Evolutionary conservation across 768 basidiomycete species (phyloP), one percentile per base, ranked within the genome.

Genomic region (Leccinum longicurvipes): DNA sequence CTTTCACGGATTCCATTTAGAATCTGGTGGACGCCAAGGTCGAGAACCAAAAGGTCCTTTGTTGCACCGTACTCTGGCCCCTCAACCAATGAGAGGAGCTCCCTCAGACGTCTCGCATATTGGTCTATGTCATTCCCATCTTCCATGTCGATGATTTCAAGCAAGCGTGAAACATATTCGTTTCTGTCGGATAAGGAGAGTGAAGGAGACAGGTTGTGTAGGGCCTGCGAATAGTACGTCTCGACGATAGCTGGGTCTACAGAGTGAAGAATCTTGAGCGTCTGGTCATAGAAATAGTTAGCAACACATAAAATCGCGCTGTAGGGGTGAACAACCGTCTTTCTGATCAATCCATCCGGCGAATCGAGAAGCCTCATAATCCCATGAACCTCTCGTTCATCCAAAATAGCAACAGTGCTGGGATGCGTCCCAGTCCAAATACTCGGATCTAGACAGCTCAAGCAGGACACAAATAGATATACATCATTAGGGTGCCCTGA

Each of bases 351-450:
- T 9, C 66, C 58, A 66, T 93, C 91, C 1, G 76, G 69, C 3
- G 81, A 83, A 56, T 85, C 79, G 25, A 93, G 72, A 15, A 87
- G 70, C 56, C 77, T 79, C 83, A 93, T 87, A 21, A 92, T 75
- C 31, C 76, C 74, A 50, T 85, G 85, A 36, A 93, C 89, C 51
- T 92, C 90, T 78, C 80, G 81, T 52, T 76, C 81, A n/a, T 89
- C 85, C 46, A 92, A 69, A 9, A 82, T 71, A 1, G 83, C 74
- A 32, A 79, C 77, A 19, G 79, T 68, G 6, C 78, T 76, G 4
- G 76, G 68, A 7, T 67, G 72, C 9, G 79, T 83, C 12, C 89
- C 91, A 7, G 88, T 86, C 91, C 91, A 93, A 21, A 82, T 59
- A 19, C 66, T 67, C 6, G 82, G 78, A 60, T 85, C 79, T 12